Evolutionary conservation across 2,329 filamentous ascomycete genomes (phyloP), one percentile per base, ranked within the genome.

Genomic region (Epichloe amarillans): DNA sequence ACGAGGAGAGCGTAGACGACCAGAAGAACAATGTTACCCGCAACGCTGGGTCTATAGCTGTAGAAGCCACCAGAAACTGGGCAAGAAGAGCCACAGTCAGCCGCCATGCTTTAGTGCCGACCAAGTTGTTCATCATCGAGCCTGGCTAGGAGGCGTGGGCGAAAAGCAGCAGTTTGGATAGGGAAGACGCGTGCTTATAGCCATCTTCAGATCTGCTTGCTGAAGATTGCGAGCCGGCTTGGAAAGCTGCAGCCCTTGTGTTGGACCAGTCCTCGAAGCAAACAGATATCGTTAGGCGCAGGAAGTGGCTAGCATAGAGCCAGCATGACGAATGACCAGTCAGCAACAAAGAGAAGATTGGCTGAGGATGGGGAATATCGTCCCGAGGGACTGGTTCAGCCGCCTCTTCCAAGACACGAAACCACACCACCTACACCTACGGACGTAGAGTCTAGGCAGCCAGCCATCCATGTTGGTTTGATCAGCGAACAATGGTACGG

Each of bases 21-120:
- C 21, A 74, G 61, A 46, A 75, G 58, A 40, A 69, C 56, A 33
- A 59, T 64, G 55, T 72, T 74, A 41, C 69, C 71, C 14, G 58
- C 63, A 43, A 72, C 55, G 37, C 51, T 66, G 10, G 62, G 64
- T n/a, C 52, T 54, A 51, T 72, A 68, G 41, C 57, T 54, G 50
- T 71, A 66, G 53, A 70, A 72, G 50, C 65, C 67, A 41, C 58
- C 59, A 36, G 58, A 53, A 41, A 64, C 61, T 47, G 66, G 67
- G 52, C 68, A 71, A 46, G 57, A 58, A n/a, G 58, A 59, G 50
- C 61, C 62, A 57, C 68, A 69, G 55, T 62, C 60, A 52, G 57
- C 61, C 56, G 65, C 59, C 68, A 70, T 70, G 38, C 49, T 61
- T 61, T 55, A 50, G 41, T 44, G 50, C 47, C 58, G 46, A 54